A percentile compares a stretch with the other conserved stretches of the same genome.
Conservation (phyloP, 495 filamentous ascomycete genomes). For the Lophiostoma macrostomum region DNA sequence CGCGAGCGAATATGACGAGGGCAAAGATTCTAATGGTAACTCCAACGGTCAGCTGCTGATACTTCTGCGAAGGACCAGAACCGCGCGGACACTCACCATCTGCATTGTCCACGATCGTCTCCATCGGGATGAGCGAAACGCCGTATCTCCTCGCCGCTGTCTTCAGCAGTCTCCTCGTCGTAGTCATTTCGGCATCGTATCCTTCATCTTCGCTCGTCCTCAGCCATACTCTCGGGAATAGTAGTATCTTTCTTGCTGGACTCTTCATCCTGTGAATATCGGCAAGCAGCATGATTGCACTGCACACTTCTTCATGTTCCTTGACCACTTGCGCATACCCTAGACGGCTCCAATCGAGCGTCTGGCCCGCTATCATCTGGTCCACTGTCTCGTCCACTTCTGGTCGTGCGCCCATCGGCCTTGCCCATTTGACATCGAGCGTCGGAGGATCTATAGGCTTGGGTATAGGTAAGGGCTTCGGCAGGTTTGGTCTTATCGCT, state of each 20-base stretch:
- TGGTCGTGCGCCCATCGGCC: constrained; percentile 26
- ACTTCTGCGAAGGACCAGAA: not conserved
- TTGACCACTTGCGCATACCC: constrained; percentile 47
- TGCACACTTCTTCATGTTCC: constrained; percentile 46
- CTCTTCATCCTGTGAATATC: constrained; percentile 44
- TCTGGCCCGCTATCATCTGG: constrained; percentile 35
- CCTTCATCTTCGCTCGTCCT: constrained; percentile 24
- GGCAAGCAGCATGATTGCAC: constrained; percentile 47
- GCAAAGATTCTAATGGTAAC: constrained; percentile 22
- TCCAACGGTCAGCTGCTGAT: constrained; percentile 15
- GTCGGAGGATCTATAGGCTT: constrained; percentile 24
- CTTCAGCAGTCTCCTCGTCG: constrained; percentile 44
- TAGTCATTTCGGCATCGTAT: constrained; percentile 38
- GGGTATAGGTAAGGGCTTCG: constrained; percentile 33
- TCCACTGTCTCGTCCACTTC: constrained; percentile 28
- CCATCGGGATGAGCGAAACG: constrained; percentile 45
- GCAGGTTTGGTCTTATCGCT: constrained; percentile 51
- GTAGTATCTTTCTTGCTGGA: constrained; percentile 43
- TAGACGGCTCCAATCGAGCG: constrained; percentile 41
- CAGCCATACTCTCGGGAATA: constrained; percentile 48
- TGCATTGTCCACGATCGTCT: constrained; percentile 32
- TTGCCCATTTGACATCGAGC: constrained; percentile 32
- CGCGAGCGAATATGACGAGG: constrained; percentile 41
- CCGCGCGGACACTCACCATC: constrained; percentile 26
- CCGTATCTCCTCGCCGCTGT: constrained; percentile 44